Evolutionary conservation across 2,329 filamentous ascomycete species (phyloP), one percentile per base, ranked within the genome.

Genomic region (Ascochyta pisi): DNA sequence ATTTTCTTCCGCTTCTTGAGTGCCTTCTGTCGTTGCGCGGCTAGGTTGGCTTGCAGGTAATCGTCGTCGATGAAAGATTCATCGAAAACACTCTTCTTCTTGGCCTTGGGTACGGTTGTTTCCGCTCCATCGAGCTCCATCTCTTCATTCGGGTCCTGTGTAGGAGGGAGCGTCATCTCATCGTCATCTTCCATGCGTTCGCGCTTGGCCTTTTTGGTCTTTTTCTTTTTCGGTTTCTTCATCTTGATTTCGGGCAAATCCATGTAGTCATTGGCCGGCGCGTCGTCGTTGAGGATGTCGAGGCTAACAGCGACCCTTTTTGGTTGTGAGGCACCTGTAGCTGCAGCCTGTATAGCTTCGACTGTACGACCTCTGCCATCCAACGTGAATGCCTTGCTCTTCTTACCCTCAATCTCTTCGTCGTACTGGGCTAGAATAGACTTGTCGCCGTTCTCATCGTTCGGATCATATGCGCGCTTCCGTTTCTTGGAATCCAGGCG

Each of bases 381-480:
- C 15, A 99, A 81, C 0, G 91, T 96, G 67, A 99, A 99, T 23
- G 85, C 84, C 73, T 96, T 96, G 52, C 84, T 81, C 78, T 96
- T 95, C 77, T 96, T 96, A 51, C 92, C 92, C 33, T 89, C 86
- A 49, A 97, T 96, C 70, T 96, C 94, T 62, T 98, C 95, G 67
- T 98, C 95, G 70, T 99, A 99, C 66, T 99, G 94, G 13, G 90
- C 86, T 38, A 99, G 79, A 23, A 99, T 87, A 6, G 84, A 84
- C 16, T 83, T 83, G 54, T 88, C 81, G 12, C 84, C 88, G 26
- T 87, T 83, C 40, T 89, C 81, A 41, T 82, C 88, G 58, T 91
- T 89, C 0, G 94, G 93, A 67, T 99, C 91, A 75, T 99, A 99
- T 1, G 87, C 88, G 0, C 89, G 89, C 71, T 89, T 91, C 76